A percentile compares a stretch with the other conserved stretches of the same genome.
phyloP scores from a whole-genome alignment of 805 yeast genomes.

The Candida rishiriensis region DNA sequence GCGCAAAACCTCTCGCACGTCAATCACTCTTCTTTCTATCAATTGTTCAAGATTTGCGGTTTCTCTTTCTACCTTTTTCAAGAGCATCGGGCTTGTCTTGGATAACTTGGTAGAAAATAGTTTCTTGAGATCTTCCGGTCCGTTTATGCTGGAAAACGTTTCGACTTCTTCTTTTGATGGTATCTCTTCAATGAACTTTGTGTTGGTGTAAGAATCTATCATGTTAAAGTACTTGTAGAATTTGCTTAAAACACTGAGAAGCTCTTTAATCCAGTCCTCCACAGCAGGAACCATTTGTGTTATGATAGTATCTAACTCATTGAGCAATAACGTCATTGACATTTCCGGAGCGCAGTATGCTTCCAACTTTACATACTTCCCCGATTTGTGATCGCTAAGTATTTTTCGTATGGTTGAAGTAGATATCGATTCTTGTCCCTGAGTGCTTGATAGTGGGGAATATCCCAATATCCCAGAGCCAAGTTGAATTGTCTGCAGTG shows the following conservation, averaged over 20 bases:
- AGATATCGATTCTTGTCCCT: constrained; percentile 8
- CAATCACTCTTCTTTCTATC: constrained; percentile 17
- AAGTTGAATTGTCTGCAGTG: constrained; percentile 12
- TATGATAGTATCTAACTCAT: constrained; percentile 21
- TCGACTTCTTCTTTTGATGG: constrained; percentile 25
- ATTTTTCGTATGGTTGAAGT: constrained; percentile 17
- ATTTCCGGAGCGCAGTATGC: constrained; percentile 18
- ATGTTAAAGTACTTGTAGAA: constrained; percentile 21
- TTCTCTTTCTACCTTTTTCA: constrained; percentile 26
- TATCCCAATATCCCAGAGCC: constrained; percentile 11
- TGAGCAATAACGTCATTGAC: constrained; percentile 19
- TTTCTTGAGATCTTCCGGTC: constrained; percentile 22
- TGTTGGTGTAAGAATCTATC: constrained; percentile 16
- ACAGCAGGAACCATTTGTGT: constrained; percentile 7
- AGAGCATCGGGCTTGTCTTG: constrained; percentile 21
- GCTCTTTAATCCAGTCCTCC: no score
- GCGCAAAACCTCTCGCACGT: constrained; percentile 12
- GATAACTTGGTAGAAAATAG: constrained; percentile 26
- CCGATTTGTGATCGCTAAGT: constrained; percentile 17
- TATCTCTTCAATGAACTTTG: constrained; percentile 15
- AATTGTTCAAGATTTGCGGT: constrained; percentile 21
- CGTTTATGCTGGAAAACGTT: constrained; percentile 10
- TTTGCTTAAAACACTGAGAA: constrained; percentile 6
- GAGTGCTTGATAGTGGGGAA: constrained; percentile 10
- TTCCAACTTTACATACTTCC: constrained; percentile 13